Evolutionary conservation across 2,329 filamentous ascomycete species (phyloP), one percentile per base, ranked within the genome.

Genomic region (Furcasterigmium sp.): DNA sequence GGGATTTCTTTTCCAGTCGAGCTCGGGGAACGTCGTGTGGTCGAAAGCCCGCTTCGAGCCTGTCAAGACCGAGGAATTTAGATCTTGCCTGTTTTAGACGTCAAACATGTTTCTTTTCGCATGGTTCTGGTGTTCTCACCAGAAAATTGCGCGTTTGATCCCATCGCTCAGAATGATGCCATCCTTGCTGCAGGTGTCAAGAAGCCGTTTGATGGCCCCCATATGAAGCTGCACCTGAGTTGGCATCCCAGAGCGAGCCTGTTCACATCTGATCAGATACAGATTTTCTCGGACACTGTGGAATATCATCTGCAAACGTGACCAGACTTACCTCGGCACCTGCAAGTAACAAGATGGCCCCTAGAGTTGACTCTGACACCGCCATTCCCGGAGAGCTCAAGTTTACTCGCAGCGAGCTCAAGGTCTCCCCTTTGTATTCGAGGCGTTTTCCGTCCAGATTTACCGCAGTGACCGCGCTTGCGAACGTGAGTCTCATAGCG

Each of bases 71-170:
- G 62, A 62, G 0, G 62, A 58, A 45, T 71, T 68, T 37, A 71
- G 47, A 37, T 71, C 68, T 51, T 70, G 67, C 68, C 67, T 70
- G 8, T 42, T 1, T 44, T 4, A 26, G 8, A 18, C 37, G 19
- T 47, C 17, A 46, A 37, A 3, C 7, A 5, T 30, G 11, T n/a
- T 4, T 13, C 30, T 37, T 39, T 48, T n/a, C 23, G 52, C 43
- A 48, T 37, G 8, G 18, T n/a, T 23, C 7, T 5, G 36, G 1
- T 28, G 11, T 17, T 2, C 58, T 51, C 41, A 68, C 67, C 67
- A 70, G 45, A 70, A 70, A 23, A 70, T 67, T 0, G 68, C 68
- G 2, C 68, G 63, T 46, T 71, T 71, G 5, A 72, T 70, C 0
- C 61, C 61, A 9, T 52, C 56, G 2, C 53, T 67, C 0, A 72